Conservation (phyloP, 345 rosid genomes). For the Eucalyptus rudis region DNA sequence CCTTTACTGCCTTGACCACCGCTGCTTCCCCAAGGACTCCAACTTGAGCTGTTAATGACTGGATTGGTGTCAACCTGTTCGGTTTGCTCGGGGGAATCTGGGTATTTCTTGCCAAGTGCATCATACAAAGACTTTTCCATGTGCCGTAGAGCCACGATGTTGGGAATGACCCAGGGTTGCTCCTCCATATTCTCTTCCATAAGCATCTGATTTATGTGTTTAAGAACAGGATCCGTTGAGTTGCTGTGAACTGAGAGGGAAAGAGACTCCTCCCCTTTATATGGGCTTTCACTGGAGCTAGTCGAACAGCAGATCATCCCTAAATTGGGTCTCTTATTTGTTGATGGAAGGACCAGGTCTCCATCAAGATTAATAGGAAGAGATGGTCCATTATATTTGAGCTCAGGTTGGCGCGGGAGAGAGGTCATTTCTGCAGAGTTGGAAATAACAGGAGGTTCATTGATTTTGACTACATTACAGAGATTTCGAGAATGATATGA, state of each 20-base stretch:
- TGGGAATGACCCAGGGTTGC: constrained; percentile 36
- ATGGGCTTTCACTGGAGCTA: neutral
- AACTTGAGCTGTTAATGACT: neutral
- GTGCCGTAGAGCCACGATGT: constrained; percentile 38
- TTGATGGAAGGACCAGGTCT: neutral
- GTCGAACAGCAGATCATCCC: neutral
- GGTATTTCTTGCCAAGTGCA: constrained; percentile 32
- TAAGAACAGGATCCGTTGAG: constrained; percentile 38
- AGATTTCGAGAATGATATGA: neutral
- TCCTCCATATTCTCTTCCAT: constrained; percentile 63
- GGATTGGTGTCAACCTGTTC: neutral
- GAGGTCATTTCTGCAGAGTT: neutral
- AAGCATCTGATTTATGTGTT: constrained; percentile 49
- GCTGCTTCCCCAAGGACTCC: constrained; percentile 6
- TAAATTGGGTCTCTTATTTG: neutral
- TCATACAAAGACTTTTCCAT: constrained; percentile 52
- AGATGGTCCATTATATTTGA: neutral
- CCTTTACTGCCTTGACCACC: constrained; percentile 1
- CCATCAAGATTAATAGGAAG: neutral
- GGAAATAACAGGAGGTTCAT: neutral
- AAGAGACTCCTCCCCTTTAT: neutral
- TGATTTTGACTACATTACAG: neutral
- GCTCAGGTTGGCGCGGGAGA: neutral
- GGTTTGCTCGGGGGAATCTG: constrained; percentile 2
- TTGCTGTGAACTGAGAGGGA: constrained; percentile 34